Evolutionary conservation across 371 early-diverging fungal species (phyloP).

Genomic region (Thermomucor indicae-seudaticae): DNA sequence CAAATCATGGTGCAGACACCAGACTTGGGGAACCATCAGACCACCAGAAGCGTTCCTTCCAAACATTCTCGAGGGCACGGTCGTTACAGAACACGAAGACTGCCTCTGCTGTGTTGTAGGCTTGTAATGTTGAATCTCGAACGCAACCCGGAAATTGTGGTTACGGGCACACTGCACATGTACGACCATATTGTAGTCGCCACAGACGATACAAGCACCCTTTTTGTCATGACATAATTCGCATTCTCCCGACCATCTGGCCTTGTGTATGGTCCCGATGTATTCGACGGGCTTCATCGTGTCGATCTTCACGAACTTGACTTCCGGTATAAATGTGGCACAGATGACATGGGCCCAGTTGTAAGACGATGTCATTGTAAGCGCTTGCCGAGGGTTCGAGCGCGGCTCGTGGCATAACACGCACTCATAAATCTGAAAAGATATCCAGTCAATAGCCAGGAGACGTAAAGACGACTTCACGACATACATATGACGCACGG

Average conservation of each 20-base stretch:
- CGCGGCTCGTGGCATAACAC: slow-evolving; percentile 46
- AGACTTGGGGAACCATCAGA: neutral
- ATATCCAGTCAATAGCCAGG: neutral
- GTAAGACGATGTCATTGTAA: slow-evolving; percentile 86
- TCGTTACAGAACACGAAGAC: neutral
- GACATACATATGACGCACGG: slow-evolving; percentile 46
- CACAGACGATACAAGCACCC: slow-evolving; percentile 44
- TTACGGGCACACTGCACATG: slow-evolving; percentile 50
- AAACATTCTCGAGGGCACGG: neutral
- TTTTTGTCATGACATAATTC: slow-evolving; percentile 34
- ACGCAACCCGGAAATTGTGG: slow-evolving; percentile 35
- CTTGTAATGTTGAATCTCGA: slow-evolving; percentile 39
- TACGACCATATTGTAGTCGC: slow-evolving; percentile 28
- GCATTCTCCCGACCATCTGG: slow-evolving; percentile 55
- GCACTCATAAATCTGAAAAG: slow-evolving; percentile 50
- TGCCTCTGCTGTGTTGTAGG: too few species aligned
- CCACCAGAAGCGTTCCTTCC: neutral
- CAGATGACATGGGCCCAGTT: slow-evolving; percentile 95
- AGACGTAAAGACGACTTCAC: neutral
- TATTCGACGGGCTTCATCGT: slow-evolving; percentile 76
- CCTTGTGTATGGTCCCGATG: slow-evolving; percentile 59
- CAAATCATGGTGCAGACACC: neutral
- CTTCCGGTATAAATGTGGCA: slow-evolving; percentile 80
- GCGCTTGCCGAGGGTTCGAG: slow-evolving; percentile 45
- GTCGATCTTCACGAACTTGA: slow-evolving; percentile 59